Conservation (phyloP, 176 grass and related monocot genomes). For the Aegilops tauschii region DNA sequence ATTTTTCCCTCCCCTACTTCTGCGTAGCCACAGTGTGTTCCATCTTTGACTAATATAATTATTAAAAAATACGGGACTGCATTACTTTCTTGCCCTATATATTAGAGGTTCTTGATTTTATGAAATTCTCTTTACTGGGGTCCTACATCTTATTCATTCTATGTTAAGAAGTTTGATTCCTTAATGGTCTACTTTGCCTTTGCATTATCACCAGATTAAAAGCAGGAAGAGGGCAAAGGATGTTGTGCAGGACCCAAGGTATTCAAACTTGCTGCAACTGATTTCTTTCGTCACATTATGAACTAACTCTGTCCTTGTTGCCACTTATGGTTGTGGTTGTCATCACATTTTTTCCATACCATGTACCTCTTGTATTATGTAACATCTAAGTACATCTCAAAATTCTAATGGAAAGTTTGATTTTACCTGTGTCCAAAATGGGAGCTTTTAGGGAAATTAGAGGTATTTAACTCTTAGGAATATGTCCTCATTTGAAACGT, state of each 20-base stretch:
- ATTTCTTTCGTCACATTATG: not conserved
- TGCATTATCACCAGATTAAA: constrained; percentile 31
- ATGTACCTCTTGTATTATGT: not conserved
- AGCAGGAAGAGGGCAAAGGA: constrained; percentile 44
- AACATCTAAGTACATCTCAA: not conserved
- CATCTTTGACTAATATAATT: not conserved
- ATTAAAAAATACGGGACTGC: not conserved
- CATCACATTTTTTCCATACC: not conserved
- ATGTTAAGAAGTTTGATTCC: not conserved
- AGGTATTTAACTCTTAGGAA: not conserved
- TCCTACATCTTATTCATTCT: not conserved
- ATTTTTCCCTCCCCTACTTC: constrained; percentile 1
- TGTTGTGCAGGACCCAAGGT: constrained; percentile 35
- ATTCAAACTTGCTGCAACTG: not conserved
- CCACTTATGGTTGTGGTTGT: not conserved
- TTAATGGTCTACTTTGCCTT: not conserved
- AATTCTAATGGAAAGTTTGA: not conserved
- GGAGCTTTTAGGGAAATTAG: not conserved
- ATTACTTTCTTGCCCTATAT: not conserved
- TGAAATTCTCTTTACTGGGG: not conserved
- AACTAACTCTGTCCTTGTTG: not conserved
- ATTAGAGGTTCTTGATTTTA: not conserved
- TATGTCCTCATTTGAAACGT: not conserved
- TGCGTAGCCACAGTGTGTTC: not conserved
- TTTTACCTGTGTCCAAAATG: not conserved